phyloP scores from a whole-genome alignment of 768 basidiomycete species.

The Boletus sp. region DNA sequence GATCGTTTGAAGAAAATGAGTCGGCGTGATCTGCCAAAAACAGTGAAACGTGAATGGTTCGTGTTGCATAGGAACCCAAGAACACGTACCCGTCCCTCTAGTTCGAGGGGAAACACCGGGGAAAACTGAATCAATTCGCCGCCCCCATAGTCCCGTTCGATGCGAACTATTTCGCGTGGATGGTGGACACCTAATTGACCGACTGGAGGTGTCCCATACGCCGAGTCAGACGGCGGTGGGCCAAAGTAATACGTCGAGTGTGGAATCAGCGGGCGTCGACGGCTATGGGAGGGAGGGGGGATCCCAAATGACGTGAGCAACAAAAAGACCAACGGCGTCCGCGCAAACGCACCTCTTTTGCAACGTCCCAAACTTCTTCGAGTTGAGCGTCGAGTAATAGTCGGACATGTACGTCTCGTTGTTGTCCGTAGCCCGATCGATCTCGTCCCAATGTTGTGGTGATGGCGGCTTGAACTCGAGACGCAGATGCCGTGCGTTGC shows the following conservation, averaged over 20 bases:
- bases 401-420: conserved; percentile 30
- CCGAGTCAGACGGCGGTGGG: conserved; percentile 71
- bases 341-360: conserved; percentile 42
- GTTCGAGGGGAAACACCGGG: conserved; percentile 83
- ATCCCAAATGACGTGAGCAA: background rate
- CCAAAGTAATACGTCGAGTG: conserved; percentile 85
- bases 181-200: conserved; percentile 88
- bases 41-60: background rate
- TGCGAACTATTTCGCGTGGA: conserved; percentile 86
- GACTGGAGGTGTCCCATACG: conserved; percentile 75
- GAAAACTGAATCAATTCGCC: conserved; percentile 93
- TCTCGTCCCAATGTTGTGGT: conserved; percentile 67
- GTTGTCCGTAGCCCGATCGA: conserved; percentile 47
- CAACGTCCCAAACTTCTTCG: conserved; percentile 43
- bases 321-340: background rate
- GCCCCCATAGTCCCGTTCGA: conserved; percentile 89
- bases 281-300: conserved; percentile 28
- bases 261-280: conserved; percentile 54
- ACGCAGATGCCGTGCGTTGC: conserved; percentile 44
- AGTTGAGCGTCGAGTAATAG: conserved; percentile 43
- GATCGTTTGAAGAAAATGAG: conserved; percentile 86
- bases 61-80: background rate
- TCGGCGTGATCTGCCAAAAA: conserved; percentile 73
- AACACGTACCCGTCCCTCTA: conserved; percentile 82
- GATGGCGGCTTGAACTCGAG: conserved; percentile 51